Conservation (phyloP, 2,329 filamentous ascomycete genomes). For the Botryotinia calthae region DNA sequence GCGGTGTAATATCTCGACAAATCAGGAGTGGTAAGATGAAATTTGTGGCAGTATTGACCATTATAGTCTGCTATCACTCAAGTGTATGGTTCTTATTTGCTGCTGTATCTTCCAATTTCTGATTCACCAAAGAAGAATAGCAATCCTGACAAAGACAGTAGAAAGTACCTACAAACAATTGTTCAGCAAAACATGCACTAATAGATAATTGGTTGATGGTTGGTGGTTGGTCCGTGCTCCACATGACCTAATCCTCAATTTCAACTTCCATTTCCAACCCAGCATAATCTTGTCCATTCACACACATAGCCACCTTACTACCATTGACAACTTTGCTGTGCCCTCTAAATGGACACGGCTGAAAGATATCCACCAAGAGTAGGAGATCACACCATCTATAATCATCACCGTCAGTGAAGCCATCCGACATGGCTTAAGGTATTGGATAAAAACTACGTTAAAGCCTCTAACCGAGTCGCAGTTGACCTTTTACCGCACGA, state of each 20-base stretch:
- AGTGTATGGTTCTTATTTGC: background rate
- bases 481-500: too few species aligned
- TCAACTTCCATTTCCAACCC: too few species aligned
- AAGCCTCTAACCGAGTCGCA: too few species aligned
- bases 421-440: too few species aligned
- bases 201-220: background rate
- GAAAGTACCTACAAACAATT: background rate
- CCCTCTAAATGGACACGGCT: too few species aligned
- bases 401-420: background rate
- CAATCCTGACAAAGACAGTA: background rate
- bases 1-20: background rate
- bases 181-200: background rate
- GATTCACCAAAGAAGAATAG: background rate
- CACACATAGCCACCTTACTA: too few species aligned
- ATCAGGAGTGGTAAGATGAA: background rate
- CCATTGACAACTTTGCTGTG: too few species aligned
- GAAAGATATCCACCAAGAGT: too few species aligned
- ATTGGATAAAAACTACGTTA: too few species aligned
- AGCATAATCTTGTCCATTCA: too few species aligned
- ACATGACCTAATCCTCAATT: background rate
- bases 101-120: background rate
- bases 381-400: background rate
- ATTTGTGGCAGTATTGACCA: background rate
- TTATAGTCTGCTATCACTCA: background rate
- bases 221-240: background rate